Evolutionary conservation across 257 asterid species (phyloP), one percentile per base, ranked within the genome.

Genomic region (Salvia rosmarinus): DNA sequence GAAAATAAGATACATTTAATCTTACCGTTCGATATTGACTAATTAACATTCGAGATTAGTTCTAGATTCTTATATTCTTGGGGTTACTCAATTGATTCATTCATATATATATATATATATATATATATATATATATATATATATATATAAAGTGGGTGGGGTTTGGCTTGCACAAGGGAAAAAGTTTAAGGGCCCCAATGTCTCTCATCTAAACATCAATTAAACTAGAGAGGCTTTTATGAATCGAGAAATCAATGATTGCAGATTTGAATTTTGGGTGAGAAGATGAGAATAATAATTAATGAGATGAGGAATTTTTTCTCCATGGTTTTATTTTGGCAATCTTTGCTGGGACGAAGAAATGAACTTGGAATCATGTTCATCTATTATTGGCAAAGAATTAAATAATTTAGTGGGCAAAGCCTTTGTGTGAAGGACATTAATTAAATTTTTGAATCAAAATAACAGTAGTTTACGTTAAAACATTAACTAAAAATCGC

Each of bases 181-280:
- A 85, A 85, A 72, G 63, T 57, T 76, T 21, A 75, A 84, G 91
- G 87, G 86, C 70, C 88, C 83, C 62, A 40, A 70, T 77, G 87
- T 84, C 80, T 79, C 83, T 79, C 77, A 69, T 79, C 77, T 81
- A 72, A 80, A 83, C 82, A 86, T 84, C 82, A 84, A 78, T 85
- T 77, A 79, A 60, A 80, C 81, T 79, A 61, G 82, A 39, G 44
- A 67, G 71, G 82, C 80, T 75, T 84, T 82, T 59, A 14, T 70
- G 75, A 79, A 85, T 81, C 85, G 85, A 80, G 78, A 84, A 61
- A 70, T 47, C 54, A 76, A 80, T 75, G 44, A 78, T 76, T 75
- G 73, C 77, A 55, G 50, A 21, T 82, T 84, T 82, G 82, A 82
- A 82, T 65, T 72, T 51, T 71, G 75, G 69, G 21, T 71, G 8